Evolutionary conservation across 1,139 yeast species (phyloP), one percentile per base, ranked within the genome.

Genomic region (Candida anutae): DNA sequence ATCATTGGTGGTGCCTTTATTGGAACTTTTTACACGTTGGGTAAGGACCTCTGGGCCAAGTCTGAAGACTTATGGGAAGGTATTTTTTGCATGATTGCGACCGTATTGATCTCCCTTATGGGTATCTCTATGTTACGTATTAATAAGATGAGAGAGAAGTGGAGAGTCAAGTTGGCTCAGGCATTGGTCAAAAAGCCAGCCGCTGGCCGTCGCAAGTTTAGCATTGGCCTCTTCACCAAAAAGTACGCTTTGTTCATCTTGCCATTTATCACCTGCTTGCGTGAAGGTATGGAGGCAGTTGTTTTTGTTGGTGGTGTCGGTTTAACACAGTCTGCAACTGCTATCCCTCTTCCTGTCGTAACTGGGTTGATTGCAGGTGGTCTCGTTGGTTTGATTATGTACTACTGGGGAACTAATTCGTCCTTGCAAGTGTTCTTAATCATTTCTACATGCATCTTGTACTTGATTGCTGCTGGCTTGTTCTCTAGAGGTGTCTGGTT

Each of bases 11-110:
- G 82, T 50, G 80, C 80, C 10, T 85, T 88, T 55, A 84, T 88
- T 46, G 87, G 85, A 42, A 76, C 82, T 11, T 88, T 83, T 54
- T 87, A 88, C 48, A 57, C 78, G 22, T 65, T 85, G 24, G 85
- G 84, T 30, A 72, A 75, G 20, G 93, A 88, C 63, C 60, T 87
- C 38, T 88, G 96, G 96, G 58, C 85, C 12, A 52, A 62, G 24
- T 76, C 94, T 28, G 97, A 88, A 53, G 95, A 88, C 50, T 69
- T 87, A 35, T 88, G 95, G 84, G 97, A 88, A 62, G 96, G 95
- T 50, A 69, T 80, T 21, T 76, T 88, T 47, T 79, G 87, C 50
- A 60, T 87, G 19, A 69, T 88, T 43, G 96, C 97, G 2, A 72
- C 93, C 1, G 63, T 82, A 15, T 72, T 88, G 51, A 88, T 88